phyloP scores from a whole-genome alignment of 345 rosid genomes.

The Populus deltoides region DNA sequence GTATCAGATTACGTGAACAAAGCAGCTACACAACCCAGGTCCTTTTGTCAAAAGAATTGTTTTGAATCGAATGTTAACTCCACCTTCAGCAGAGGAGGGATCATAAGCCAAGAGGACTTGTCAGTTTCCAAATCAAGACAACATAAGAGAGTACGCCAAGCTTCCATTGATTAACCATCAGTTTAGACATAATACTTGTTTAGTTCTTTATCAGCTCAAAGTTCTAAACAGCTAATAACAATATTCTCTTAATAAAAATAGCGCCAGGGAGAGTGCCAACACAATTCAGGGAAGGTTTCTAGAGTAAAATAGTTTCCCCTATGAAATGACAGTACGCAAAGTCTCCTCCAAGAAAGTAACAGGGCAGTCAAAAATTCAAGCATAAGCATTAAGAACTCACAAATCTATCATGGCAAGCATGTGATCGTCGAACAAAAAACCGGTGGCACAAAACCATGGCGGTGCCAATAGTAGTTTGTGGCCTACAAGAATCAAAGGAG shows the following conservation, averaged over 20 bases:
- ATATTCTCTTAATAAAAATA: neutral
- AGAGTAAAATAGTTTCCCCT: neutral
- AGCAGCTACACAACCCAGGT: neutral
- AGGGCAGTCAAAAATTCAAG: neutral
- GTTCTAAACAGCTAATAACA: neutral
- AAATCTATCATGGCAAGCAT: conserved; percentile 80
- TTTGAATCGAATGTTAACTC: neutral
- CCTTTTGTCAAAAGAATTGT: neutral
- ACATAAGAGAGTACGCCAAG: neutral
- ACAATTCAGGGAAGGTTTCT: neutral
- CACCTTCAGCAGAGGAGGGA: neutral
- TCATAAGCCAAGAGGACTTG: neutral
- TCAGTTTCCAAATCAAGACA: neutral
- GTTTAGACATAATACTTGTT: neutral
- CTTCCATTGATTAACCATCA: neutral
- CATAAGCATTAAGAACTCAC: conserved; percentile 41
- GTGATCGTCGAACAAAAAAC: conserved; percentile 72
- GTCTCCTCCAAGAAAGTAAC: neutral
- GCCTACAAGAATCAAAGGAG: conserved; percentile 41
- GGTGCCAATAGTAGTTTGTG: conserved; percentile 69
- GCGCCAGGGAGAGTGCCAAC: neutral
- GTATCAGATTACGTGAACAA: neutral
- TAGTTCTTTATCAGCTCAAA: neutral
- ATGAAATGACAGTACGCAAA: neutral
- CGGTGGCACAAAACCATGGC: conserved; percentile 84